Conservation (phyloP, 306 rosid species). For the Rosa chinensis region DNA sequence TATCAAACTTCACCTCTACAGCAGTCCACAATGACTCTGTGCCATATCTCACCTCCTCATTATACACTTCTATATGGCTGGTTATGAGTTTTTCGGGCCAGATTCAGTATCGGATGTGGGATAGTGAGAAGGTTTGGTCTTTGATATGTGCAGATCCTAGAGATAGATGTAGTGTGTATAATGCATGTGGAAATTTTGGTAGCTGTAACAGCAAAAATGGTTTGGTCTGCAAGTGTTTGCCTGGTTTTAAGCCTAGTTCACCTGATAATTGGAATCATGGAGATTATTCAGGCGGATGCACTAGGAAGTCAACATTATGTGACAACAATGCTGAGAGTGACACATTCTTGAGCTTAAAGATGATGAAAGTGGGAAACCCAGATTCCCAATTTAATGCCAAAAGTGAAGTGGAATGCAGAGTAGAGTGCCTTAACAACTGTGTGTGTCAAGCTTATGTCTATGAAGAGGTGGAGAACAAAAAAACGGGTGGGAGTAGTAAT, state of each 20-base stretch:
- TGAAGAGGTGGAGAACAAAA: too few species aligned
- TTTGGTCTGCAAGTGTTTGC: constrained; percentile 63
- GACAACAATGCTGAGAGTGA: constrained; percentile 39
- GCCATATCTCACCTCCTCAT: constrained; percentile 59
- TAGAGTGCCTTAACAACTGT: too few species aligned
- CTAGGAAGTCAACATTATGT: constrained; percentile 55
- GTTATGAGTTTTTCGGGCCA: constrained; percentile 63
- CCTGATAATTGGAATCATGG: constrained; percentile 52
- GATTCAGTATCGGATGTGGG: constrained; percentile 52
- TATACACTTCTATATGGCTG: constrained; percentile 50
- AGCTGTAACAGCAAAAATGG: constrained; percentile 60
- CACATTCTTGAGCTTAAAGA: constrained; percentile 55
- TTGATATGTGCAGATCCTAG: constrained; percentile 68
- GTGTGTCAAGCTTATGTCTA: too few species aligned
- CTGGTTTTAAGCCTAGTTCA: constrained; percentile 64
- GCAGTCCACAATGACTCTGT: constrained; percentile 49
- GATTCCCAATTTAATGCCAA: too few species aligned
- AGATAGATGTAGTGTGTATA: constrained; percentile 71
- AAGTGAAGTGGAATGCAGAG: too few species aligned
- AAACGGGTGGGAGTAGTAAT: too few species aligned
- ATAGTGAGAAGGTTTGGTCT: constrained; percentile 51
- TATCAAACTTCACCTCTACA: constrained; percentile 53
- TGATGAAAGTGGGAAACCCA: constrained; percentile 66
- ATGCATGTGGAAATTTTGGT: constrained; percentile 75
- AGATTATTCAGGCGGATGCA: constrained; percentile 66